Conservation (phyloP, 345 rosid genomes). For the Nephelium lappaceum region DNA sequence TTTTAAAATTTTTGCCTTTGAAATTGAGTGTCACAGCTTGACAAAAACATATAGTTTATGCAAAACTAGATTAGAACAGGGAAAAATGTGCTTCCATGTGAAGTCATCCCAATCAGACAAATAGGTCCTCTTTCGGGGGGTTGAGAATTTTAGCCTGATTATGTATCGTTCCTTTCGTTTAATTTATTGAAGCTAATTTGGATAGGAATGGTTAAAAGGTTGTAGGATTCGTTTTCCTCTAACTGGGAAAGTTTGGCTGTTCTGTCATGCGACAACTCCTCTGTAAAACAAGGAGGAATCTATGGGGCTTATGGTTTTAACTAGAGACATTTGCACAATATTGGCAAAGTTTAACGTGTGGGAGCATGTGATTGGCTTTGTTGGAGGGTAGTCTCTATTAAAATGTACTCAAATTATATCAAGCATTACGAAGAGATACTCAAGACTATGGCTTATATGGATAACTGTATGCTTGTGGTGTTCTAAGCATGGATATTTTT, state of each 20-base stretch:
- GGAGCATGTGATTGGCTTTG: constrained; percentile 14
- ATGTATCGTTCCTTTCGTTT: not conserved
- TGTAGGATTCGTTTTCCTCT: constrained; percentile 37
- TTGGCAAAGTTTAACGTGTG: not conserved
- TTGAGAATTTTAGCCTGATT: not conserved
- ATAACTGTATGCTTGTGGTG: not conserved
- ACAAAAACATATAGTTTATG: not conserved
- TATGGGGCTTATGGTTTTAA: constrained; percentile 8
- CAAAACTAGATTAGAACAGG: not conserved
- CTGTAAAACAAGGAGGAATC: constrained; percentile 31
- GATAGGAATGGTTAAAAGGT: constrained; percentile 16
- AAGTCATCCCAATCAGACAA: constrained; percentile 33
- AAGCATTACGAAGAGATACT: not conserved
- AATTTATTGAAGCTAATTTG: constrained; percentile 22
- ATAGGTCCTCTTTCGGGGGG: constrained; percentile 36
- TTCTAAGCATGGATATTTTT: no score
- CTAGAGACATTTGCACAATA: constrained; percentile 18
- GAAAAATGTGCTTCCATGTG: constrained; percentile 28
- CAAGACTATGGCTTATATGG: not conserved
- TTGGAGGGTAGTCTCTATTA: not conserved
- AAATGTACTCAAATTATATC: not conserved
- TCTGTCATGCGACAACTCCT: constrained; percentile 51
- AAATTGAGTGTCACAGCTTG: not conserved
- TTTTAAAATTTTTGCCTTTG: not conserved
- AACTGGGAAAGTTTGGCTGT: constrained; percentile 44